Evolutionary conservation across 2,329 filamentous ascomycete genomes (phyloP).

Genomic region (Fusarium nodosum): DNA sequence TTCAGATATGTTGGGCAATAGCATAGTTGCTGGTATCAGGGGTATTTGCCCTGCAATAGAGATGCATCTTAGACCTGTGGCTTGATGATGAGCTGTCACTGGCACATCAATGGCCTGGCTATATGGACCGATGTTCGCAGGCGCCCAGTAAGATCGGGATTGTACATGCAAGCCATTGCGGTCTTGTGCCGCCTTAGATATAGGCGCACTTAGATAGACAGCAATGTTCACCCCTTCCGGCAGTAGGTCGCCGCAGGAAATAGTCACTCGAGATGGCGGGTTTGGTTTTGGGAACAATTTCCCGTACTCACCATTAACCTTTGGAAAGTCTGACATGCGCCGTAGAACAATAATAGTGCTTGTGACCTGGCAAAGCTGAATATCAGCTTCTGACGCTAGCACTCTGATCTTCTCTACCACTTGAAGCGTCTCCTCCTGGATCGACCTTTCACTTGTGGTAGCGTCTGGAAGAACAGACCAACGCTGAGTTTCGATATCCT

Average conservation of each 20-base stretch:
- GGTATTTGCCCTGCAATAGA: constrained; percentile 93
- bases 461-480: constrained; percentile 58
- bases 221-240: constrained; percentile 71
- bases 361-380: constrained; percentile 60
- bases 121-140: constrained; percentile 97
- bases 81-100: constrained; percentile 37
- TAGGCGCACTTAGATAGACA: constrained; percentile 65
- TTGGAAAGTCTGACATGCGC: constrained; percentile 82
- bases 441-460: constrained; percentile 47
- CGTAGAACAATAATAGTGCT: constrained; percentile 78
- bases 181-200: constrained; percentile 43
- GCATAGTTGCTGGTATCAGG: constrained; percentile 84
- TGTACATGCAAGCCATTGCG: constrained; percentile 86
- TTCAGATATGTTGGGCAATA: constrained; percentile 59
- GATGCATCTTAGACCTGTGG: constrained; percentile 58
- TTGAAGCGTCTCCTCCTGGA: constrained; percentile 64
- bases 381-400: constrained; percentile 54
- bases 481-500: constrained; percentile 49
- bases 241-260: constrained; percentile 79
- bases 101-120: constrained; percentile 82
- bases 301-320: constrained; percentile 82
- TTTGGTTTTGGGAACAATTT: constrained; percentile 81
- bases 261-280: constrained; percentile 86
- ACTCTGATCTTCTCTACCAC: constrained; percentile 62
- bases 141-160: constrained; percentile 95